These are phyloP conservation scores for Trichoderma brevicompactum DNA, from an alignment of 2,329 filamentous ascomycete species.

Conservation along the genomic window DNA sequence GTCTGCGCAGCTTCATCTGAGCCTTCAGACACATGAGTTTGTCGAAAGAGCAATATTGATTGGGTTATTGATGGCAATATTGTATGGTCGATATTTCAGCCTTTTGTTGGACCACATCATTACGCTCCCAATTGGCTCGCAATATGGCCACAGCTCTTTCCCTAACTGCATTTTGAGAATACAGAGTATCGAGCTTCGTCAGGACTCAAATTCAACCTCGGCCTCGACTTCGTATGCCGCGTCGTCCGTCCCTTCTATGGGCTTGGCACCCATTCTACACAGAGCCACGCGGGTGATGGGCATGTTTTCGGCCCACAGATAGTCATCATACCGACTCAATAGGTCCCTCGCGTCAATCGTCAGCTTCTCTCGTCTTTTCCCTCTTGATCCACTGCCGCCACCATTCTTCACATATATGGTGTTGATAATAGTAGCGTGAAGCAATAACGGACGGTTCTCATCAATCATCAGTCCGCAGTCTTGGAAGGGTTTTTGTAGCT, in stretches of 20 bases:
- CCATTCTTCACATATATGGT: constrained; percentile 70
- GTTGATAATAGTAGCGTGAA: constrained; percentile 88
- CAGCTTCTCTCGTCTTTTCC: constrained; percentile 45
- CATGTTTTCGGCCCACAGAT: constrained; percentile 72
- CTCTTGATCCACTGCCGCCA: constrained; percentile 35
- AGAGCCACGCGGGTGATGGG: constrained; percentile 73
- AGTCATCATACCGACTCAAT: constrained; percentile 64
- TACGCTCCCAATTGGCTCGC: no score
- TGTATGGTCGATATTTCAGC: no score
- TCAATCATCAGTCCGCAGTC: constrained; percentile 59
- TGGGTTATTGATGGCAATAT: no score
- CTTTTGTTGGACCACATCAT: no score
- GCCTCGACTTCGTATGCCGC: constrained; percentile 59
- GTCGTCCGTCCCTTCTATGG: constrained; percentile 57
- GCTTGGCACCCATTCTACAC: constrained; percentile 86
- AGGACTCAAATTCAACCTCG: constrained; percentile 46
- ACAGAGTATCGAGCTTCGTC: background rate
- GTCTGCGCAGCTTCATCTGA: no score
- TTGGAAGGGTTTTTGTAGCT: constrained; percentile 59
- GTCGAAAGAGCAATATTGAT: background rate
- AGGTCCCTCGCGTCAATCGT: constrained; percentile 60
- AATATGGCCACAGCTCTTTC: background rate
- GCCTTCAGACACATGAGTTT: background rate
- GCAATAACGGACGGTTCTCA: constrained; percentile 66
- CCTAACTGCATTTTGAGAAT: background rate